phyloP scores from a whole-genome alignment of 1,139 yeast species.

The Geotrichum fermentans region DNA sequence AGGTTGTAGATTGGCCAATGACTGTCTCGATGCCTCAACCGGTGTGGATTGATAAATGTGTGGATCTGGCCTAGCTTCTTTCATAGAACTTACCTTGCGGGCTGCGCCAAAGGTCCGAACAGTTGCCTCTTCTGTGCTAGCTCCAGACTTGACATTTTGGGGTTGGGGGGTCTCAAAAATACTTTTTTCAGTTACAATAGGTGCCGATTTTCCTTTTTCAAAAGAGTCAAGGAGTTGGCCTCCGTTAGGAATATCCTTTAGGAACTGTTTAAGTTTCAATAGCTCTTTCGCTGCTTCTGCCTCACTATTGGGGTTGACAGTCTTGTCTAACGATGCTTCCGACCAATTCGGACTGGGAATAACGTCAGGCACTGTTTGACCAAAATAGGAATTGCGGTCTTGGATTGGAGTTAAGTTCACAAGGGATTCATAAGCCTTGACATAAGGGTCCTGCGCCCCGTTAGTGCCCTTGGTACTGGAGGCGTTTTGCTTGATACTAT shows the following conservation, averaged over 20 bases:
- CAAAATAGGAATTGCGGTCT: background rate
- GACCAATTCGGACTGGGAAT: conserved; percentile 9
- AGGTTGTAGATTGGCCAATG: background rate
- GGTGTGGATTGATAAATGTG: conserved; percentile 8
- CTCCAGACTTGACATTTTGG: background rate
- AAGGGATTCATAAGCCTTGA: background rate
- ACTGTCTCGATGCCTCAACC: background rate
- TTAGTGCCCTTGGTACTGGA: too few species aligned
- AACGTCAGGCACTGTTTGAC: background rate
- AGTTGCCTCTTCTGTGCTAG: background rate
- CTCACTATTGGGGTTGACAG: background rate
- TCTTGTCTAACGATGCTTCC: background rate
- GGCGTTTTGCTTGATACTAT: background rate
- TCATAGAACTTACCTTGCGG: too few species aligned
- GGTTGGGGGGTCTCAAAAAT: conserved; percentile 1
- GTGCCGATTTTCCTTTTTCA: background rate
- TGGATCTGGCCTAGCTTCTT: too few species aligned
- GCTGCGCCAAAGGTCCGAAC: background rate
- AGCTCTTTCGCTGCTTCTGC: conserved; percentile 2
- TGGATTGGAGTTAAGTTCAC: conserved; percentile 3
- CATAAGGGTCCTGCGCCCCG: too few species aligned
- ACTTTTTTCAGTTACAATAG: background rate
- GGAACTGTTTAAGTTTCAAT: conserved; percentile 6
- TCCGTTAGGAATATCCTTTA: conserved; percentile 14
- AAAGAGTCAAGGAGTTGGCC: conserved; percentile 12